phyloP scores from a whole-genome alignment of 495 filamentous ascomycete species.

The Penicillium angulare region DNA sequence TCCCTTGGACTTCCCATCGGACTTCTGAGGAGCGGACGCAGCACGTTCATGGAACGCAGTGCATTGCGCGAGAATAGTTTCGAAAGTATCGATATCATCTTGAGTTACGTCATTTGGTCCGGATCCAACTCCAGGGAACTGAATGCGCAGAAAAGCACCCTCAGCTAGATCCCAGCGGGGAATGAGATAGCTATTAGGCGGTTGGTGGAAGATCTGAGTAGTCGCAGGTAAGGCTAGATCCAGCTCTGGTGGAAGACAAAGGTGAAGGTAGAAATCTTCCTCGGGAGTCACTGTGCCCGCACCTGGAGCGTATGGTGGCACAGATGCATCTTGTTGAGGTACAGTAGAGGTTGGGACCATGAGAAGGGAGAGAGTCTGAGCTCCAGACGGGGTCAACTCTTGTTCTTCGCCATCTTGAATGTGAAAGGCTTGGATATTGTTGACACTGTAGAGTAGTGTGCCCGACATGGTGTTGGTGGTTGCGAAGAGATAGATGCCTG shows the following conservation, averaged over 20 bases:
- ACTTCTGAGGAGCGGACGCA: slow-evolving; percentile 42
- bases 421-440: slow-evolving; percentile 81
- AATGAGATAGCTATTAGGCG: slow-evolving; percentile 84
- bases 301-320: slow-evolving; percentile 51
- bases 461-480: slow-evolving; percentile 12
- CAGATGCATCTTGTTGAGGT: too few species aligned
- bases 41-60: slow-evolving; percentile 88
- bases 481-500: neutral
- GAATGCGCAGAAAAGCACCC: slow-evolving; percentile 86
- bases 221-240: slow-evolving; percentile 88
- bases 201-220: slow-evolving; percentile 93
- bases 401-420: slow-evolving; percentile 84
- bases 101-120: slow-evolving; percentile 65
- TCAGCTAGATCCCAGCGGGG: slow-evolving; percentile 88
- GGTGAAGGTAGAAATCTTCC: slow-evolving; percentile 93
- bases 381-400: slow-evolving; percentile 76
- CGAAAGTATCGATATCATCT: slow-evolving; percentile 93
- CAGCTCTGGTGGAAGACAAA: slow-evolving; percentile 90
- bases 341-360: slow-evolving; percentile 88
- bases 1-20: slow-evolving; percentile 39
- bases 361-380: slow-evolving; percentile 83
- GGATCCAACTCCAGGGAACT: slow-evolving; percentile 73
- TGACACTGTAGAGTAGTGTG: slow-evolving; percentile 73
- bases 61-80: slow-evolving; percentile 93
- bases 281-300: slow-evolving; percentile 48